These are phyloP conservation scores for Nematodospora valgi DNA, from an alignment of 805 yeast species.

Conservation along the genomic window DNA sequence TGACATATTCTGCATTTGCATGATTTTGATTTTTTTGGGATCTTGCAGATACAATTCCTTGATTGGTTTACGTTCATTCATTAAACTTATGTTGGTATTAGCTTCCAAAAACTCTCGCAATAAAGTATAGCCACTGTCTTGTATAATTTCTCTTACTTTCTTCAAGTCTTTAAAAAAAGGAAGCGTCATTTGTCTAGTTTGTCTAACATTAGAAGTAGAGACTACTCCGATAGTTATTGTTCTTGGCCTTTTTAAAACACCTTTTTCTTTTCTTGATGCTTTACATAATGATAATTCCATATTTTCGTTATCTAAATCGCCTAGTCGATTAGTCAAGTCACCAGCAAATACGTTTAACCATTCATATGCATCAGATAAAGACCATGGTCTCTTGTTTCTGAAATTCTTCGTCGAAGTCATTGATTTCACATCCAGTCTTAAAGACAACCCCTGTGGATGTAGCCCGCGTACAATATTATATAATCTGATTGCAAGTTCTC, in stretches of 20 bases:
- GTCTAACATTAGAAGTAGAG: conserved; percentile 18
- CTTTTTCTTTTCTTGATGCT: conserved; percentile 18
- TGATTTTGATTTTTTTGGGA: conserved; percentile 19
- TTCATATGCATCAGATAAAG: conserved; percentile 55
- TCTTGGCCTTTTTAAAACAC: conserved; percentile 47
- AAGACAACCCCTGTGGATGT: conserved; percentile 49
- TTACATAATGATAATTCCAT: conserved; percentile 23
- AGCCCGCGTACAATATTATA: conserved; percentile 65
- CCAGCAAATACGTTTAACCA: conserved; percentile 87
- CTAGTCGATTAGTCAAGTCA: conserved; percentile 66
- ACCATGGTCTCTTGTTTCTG: too few species aligned
- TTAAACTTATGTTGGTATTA: conserved; percentile 16
- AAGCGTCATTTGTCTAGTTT: conserved; percentile 43
- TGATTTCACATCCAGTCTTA: conserved; percentile 65
- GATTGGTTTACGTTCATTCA: conserved; percentile 19
- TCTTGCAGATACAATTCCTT: conserved; percentile 15
- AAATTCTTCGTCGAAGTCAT: conserved; percentile 90
- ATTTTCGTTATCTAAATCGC: conserved; percentile 71
- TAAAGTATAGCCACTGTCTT: conserved; percentile 31
- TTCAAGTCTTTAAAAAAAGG: conserved; percentile 34
- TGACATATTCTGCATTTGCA: conserved; percentile 49
- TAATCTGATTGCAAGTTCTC: conserved; percentile 51
- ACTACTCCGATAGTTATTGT: conserved; percentile 44
- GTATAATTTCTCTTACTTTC: conserved; percentile 27
- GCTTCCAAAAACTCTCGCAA: conserved; percentile 38